A percentile compares a stretch with the other conserved stretches of the same genome.
phyloP scores from a whole-genome alignment of 2,329 filamentous ascomycete genomes.

The Calonectria pteridis region DNA sequence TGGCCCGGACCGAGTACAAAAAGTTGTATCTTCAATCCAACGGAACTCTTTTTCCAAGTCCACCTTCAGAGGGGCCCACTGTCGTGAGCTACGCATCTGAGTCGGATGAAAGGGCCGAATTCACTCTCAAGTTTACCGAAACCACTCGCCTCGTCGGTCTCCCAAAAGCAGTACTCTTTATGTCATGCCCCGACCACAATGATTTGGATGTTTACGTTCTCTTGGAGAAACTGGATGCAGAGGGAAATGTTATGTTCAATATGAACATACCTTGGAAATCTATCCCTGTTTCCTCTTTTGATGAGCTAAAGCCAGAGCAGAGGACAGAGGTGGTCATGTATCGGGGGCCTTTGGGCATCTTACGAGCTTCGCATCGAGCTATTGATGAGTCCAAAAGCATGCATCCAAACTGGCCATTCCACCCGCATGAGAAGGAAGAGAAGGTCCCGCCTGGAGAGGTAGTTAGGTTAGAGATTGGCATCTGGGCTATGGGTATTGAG shows the following conservation, averaged over 20 bases:
- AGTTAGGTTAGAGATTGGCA: constrained; percentile 44
- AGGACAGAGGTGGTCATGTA: constrained; percentile 42
- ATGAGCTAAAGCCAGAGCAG: constrained; percentile 35
- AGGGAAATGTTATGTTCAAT: constrained; percentile 30
- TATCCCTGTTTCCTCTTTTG: constrained; percentile 32
- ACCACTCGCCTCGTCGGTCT: constrained; percentile 16
- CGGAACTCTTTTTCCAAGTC: not conserved
- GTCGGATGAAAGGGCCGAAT: not conserved
- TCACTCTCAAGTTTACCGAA: constrained; percentile 7
- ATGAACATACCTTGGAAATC: constrained; percentile 46
- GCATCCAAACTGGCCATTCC: constrained; percentile 45
- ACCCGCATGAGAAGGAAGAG: constrained; percentile 36
- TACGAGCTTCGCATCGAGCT: constrained; percentile 36
- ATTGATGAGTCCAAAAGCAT: constrained; percentile 41
- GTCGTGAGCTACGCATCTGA: not conserved
- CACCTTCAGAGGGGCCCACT: not conserved
- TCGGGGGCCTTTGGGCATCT: constrained; percentile 39
- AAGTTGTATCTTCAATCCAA: not conserved
- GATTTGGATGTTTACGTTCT: constrained; percentile 58
- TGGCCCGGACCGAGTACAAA: constrained; percentile 23
- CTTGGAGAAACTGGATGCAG: constrained; percentile 31
- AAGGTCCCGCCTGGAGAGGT: constrained; percentile 40
- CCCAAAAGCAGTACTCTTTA: constrained; percentile 19
- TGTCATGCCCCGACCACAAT: constrained; percentile 47
- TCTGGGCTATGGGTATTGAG: constrained; percentile 47